Evolutionary conservation across 2,329 filamentous ascomycete genomes (phyloP), one percentile per base, ranked within the genome.

Genomic region (Phaeosphaeriaceae sp.): DNA sequence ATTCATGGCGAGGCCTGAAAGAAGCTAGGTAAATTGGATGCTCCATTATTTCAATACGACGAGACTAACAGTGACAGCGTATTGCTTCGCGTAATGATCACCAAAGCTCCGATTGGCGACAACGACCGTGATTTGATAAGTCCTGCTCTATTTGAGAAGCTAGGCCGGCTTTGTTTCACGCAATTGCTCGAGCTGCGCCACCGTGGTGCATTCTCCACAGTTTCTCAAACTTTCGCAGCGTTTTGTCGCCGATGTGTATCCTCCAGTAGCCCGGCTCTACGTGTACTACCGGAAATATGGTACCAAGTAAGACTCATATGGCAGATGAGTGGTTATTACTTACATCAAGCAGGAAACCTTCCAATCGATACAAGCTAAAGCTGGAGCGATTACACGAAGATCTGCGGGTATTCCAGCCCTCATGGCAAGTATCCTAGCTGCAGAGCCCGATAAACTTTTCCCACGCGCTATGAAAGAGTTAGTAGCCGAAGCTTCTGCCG

Each of bases 1-100:
- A 95, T 76, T 97, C 93, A 61, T 99, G 97, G 85, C 88, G 95
- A 67, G 92, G 93, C 6, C 83, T 97, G n/a, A 94, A 97, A 61
- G 95, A 99, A 78, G 92, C 93, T 22, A 97, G 92, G 90, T 92
- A 80, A 60, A 78, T 41, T 15, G 17, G 31, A 15, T 25, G 21
- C 24, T 0, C 10, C 24, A 17, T 27, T 4, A 17, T 27, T 4
- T 21, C 22, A 44, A 19, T 17, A 31, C 41, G 17, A 2, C 31
- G n/a, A 11, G 10, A 40, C 61, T 58, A 13, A 62, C 46, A 46
- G 22, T 17, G 17, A n/a, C 40, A 95, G 92, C 75, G 88, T 92
- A 55, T 80, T 96, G 4, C 82, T 94, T 75, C 86, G 79, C 17
- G 70, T 72, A 1, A 72, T 82, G 20, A 71, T 80, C 7, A 69